Base-by-base conservation (phyloP, 805 yeast species). In the Tetrapisispora iriomotensis region DNA sequence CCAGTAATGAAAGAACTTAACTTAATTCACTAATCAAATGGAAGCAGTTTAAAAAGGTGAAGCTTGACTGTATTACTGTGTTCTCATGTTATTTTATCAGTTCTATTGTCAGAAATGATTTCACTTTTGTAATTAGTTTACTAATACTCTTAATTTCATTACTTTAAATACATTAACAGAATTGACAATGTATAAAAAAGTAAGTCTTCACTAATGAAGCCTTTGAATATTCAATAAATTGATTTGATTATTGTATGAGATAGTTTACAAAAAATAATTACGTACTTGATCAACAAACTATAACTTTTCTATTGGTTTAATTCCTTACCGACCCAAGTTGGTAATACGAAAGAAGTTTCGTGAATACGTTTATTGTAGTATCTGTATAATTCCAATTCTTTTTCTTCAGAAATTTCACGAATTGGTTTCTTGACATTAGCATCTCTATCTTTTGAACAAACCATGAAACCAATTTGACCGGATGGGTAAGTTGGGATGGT, bases 381-480 rank as follows among this genome's bases (percentile, higher is more conserved):
- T 55, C 74, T 74, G 76, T 77, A 77, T 54, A 81, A 60, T 61
- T 76, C 67, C 20, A 58, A 64, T 58, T 83, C 94, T 46, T 75
- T 73, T 43, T 72, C 79, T 33, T 68, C 73, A 38, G 75, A 60
- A 61, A 82, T 65, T 24, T 70, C 67, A 62, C 96, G 77, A 45
- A 74, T 48, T 36, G 97, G 96, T 48, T 63, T 68, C 53, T 65
- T 70, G 42, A 90, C 82, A 46, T 80, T 68, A 36, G 79, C 77
- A 20, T 62, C 51, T 13, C 74, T 59, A 57, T 83, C 82, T 69
- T 87, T 90, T 46, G 81, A 74, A 64, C 96, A 88, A 44, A 90
- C 88, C 95, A 90, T 85, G 67, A 92, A 85, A n/a, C 97, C 98
- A 56, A 90, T 82, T 62, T 87, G 94, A 48, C 98, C 98, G 15